Base-by-base conservation (phyloP, 1,139 yeast genomes). In the Saccharomyces hybrid region DNA sequence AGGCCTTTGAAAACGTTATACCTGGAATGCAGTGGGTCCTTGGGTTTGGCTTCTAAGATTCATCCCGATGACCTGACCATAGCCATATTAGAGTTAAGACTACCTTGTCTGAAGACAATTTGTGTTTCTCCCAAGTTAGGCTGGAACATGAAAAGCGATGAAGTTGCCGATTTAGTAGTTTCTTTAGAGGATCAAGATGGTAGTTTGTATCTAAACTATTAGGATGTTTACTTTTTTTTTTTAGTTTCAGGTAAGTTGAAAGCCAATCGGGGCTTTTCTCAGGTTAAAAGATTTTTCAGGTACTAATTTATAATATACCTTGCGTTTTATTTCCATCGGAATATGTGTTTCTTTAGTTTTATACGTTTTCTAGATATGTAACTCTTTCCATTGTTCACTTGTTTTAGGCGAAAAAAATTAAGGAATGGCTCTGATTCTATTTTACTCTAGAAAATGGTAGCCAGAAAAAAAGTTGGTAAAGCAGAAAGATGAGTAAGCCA, bases 61-160 rank as follows among this genome's bases (percentile, higher is more conserved):
- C 89, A 88, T 62, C 96, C 98, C 0, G 86, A 88, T 61, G 97
- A 91, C 68, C 75, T 93, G 58, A 88, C 95, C 0, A 78, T 90
- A 52, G 97, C 98, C 0, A 72, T 91, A 19, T 78, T 82, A 63
- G 97, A 90, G 58, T 84, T 81, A 8, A 74, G 96, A 62, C 71
- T 93, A 21, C 96, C 96, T 0, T 62, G 75, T 49, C 74, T 93
- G 64, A 77, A 78, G 59, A 79, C 79, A 53, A 75, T 93, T 2
- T 76, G 85, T 51, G 78, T 90, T 51, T 85, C 95, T 19, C 80
- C 86, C 27, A 84, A 85, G 68, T 73, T 93, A 48, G 97, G 97
- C 4, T 93, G 99, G 99, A 84, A 87, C 65, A 83, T 89, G 44
- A 75, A 79, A 47, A 80, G 86, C 54, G 90, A 84, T 50, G 86